Percentiles rank a stretch among this genome's conserved stretches.
These are phyloP conservation scores for Cucurbita maxima DNA, from an alignment of 306 rosid genomes.

Conservation along the genomic window DNA sequence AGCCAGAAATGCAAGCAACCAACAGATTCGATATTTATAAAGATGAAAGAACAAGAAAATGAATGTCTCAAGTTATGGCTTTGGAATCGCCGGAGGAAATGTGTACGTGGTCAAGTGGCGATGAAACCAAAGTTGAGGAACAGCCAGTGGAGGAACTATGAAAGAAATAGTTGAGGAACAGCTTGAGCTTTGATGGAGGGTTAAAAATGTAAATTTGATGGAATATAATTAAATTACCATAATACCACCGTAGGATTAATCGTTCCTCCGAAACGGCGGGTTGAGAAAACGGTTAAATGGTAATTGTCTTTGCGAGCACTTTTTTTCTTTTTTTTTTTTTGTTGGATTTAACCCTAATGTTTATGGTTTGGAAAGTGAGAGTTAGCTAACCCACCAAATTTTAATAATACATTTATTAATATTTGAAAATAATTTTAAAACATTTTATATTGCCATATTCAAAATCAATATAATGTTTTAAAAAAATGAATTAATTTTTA, in stretches of 20 bases:
- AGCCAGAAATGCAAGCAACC: conserved; percentile 17
- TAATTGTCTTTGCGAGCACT: not conserved
- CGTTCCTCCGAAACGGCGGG: not conserved
- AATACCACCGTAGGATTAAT: not conserved
- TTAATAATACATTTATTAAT: too few species aligned
- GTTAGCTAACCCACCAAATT: not conserved
- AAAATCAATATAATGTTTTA: too few species aligned
- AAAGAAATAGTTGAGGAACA: not conserved
- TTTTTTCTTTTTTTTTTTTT: not conserved
- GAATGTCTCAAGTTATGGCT: conserved; percentile 7
- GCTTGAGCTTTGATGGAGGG: not conserved
- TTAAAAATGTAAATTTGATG: not conserved
- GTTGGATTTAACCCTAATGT: not conserved
- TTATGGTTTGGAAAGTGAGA: not conserved
- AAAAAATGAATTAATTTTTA: too few species aligned
- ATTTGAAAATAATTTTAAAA: too few species aligned
- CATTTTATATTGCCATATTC: too few species aligned
- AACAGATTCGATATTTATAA: not conserved
- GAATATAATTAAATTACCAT: conserved; percentile 5
- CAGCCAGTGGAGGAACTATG: not conserved
- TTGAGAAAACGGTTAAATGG: not conserved
- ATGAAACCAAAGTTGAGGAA: conserved; percentile 26
- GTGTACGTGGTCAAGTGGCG: conserved; percentile 14
- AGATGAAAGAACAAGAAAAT: not conserved
- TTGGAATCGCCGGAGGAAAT: conserved; percentile 44